phyloP scores from a whole-genome alignment of 139 green algal species.

The Chlamydomonas sp. region DNA sequence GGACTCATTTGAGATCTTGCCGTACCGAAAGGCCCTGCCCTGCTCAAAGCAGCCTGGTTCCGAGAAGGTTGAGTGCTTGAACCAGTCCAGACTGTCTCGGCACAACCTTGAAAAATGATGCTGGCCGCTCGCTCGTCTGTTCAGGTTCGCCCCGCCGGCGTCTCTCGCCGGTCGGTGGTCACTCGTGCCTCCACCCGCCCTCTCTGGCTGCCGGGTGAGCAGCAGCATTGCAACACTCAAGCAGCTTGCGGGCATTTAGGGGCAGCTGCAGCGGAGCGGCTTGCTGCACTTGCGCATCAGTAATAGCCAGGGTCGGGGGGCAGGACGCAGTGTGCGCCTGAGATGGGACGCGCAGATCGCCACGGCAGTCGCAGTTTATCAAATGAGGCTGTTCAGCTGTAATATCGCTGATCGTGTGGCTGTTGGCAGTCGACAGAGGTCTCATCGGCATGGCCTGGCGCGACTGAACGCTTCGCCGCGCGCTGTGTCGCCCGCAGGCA shows the following conservation, averaged over 20 bases:
- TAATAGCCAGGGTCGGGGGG: too few relatives aligned
- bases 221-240: too few relatives aligned
- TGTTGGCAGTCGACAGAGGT: neutral
- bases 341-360: too few relatives aligned
- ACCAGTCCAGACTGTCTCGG: neutral
- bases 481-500: neutral
- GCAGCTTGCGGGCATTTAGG: neutral
- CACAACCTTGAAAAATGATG: constrained; percentile 18
- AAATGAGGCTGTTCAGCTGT: neutral
- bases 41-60: too few relatives aligned
- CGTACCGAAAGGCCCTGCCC: too few relatives aligned
- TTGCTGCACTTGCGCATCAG: neutral
- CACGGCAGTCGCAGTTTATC: too few relatives aligned
- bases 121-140: constrained; percentile 15
- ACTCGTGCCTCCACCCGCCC: constrained; percentile 20
- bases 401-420: too few relatives aligned
- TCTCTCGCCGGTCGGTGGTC: constrained; percentile 18
- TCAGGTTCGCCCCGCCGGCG: neutral
- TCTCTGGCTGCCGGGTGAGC: constrained; percentile 32
- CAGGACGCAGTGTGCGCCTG: too few relatives aligned
- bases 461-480: neutral
- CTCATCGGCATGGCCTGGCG: neutral
- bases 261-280: neutral
- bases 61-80: too few relatives aligned
- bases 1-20: too few relatives aligned